Evolutionary conservation across 129 eudicot species (phyloP), one percentile per base, ranked within the genome.

Genomic region (Artemisia argyi): DNA sequence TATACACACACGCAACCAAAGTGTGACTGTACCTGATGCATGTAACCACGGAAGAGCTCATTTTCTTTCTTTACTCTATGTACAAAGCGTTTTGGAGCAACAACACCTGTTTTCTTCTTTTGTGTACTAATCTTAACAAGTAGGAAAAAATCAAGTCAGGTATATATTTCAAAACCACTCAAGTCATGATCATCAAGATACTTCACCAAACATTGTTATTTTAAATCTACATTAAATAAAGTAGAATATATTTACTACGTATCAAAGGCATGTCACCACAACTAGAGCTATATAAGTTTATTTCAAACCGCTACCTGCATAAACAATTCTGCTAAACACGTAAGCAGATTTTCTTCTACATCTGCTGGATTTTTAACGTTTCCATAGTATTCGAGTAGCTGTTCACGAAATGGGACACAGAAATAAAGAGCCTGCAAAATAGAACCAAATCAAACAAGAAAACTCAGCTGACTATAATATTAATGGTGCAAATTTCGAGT

Each of bases 361-460:
- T 95, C 97, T 10, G 78, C 85, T 60, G 83, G 82, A 80, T 42
- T 83, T 85, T 88, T 95, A 80, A 77, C 85, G 73, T 85, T 88
- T 39, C 84, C 76, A 74, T 85, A 89, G 75, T 91, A 91, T 59
- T 88, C 99, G 51, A 95, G 88, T 60, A 95, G 72, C 63, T 95
- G 96, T 74, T 90, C 94, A 6, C 96, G 99, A 65, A 95, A 95
- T 55, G 99, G 99, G 55, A 88, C 99, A 83, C 99, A 95, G 61
- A 91, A 95, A 67, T 95, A 95, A 4, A 90, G 82, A 61, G 97
- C 97, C 97, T 95, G 91, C 28, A 71, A 65, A 39, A 58, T 6
- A 17, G 53, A 15, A 56, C 19, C 14, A 69, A 52, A 32, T 8
- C 66, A 54, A 46, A 65, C 56, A 60, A 53, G 68, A 44, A 2